These are phyloP conservation scores for Fraxinus angustifolia DNA, from an alignment of 305 asterid genomes.

Conservation along the genomic window DNA sequence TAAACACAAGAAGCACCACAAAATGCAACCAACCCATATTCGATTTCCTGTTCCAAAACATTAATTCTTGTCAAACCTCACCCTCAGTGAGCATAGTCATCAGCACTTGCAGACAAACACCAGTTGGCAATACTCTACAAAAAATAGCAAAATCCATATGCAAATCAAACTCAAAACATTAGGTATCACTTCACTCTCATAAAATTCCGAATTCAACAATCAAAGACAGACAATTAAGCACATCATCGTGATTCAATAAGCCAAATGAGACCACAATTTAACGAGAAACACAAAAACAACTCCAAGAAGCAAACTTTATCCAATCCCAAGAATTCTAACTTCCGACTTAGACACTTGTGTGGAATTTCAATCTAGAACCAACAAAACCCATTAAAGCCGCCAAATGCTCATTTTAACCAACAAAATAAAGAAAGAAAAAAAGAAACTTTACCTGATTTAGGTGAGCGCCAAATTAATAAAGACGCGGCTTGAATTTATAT, in stretches of 20 bases:
- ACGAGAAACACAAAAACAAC: conserved; percentile 14
- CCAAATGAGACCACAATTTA: conserved; percentile 16
- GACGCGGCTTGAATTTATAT: neutral
- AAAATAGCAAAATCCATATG: conserved; percentile 25
- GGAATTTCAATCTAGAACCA: conserved; percentile 15
- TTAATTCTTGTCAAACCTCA: conserved; percentile 29
- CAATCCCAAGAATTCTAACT: conserved; percentile 20
- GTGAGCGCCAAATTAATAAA: neutral
- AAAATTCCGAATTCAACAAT: conserved; percentile 7
- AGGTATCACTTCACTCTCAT: neutral
- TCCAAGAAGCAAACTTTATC: conserved; percentile 22
- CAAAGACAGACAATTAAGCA: neutral
- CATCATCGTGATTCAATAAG: neutral
- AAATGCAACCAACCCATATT: conserved; percentile 25
- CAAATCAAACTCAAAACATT: conserved; percentile 17
- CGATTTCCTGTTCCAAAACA: conserved; percentile 25
- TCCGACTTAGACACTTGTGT: conserved; percentile 8
- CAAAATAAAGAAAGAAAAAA: neutral
- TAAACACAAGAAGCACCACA: conserved; percentile 12
- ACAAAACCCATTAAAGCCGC: conserved; percentile 16
- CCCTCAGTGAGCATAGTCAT: conserved; percentile 24
- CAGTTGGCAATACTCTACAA: conserved; percentile 24
- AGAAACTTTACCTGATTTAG: conserved; percentile 28
- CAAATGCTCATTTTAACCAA: conserved; percentile 10
- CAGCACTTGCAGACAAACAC: conserved; percentile 13